phyloP scores from a whole-genome alignment of 345 rosid genomes.

The Gossypium rotundifolium region DNA sequence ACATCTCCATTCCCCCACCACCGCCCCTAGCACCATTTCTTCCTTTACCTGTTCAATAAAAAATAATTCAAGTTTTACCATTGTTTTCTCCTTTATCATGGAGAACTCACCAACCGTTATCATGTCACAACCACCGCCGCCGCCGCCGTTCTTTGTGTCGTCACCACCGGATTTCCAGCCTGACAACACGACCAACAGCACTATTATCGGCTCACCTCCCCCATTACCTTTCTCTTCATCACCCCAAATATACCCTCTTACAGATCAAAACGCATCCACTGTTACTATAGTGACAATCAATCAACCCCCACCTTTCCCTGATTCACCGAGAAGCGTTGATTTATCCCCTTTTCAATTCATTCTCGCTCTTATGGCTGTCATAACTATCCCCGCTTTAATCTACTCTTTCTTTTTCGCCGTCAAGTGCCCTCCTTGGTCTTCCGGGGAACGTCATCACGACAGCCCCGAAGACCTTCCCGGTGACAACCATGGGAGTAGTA shows the following conservation, averaged over 20 bases:
- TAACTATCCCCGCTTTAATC: constrained; percentile 64
- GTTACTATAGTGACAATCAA: constrained; percentile 17
- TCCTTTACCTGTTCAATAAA: constrained; percentile 1
- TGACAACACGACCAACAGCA: neutral
- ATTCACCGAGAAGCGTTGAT: constrained; percentile 44
- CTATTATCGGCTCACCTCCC: neutral
- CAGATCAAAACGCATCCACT: constrained; percentile 16
- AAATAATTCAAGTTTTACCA: neutral
- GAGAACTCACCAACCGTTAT: constrained; percentile 7
- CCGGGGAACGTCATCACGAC: neutral
- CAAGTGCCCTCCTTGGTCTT: constrained; percentile 37
- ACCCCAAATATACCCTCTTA: constrained; percentile 6
- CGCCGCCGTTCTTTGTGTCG: neutral
- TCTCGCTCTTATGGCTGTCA: constrained; percentile 57
- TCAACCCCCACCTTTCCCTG: constrained; percentile 54
- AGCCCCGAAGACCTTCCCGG: constrained; percentile 10
- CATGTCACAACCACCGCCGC: neutral
- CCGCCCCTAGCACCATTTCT: neutral
- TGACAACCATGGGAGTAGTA: neutral
- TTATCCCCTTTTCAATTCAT: constrained; percentile 62
- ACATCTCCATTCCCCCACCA: neutral
- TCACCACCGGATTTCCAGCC: neutral
- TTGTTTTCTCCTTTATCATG: constrained; percentile 2
- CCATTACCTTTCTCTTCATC: neutral
- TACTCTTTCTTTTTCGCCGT: constrained; percentile 54